phyloP scores from a whole-genome alignment of 345 rosid genomes.

The Citrus inodora region DNA sequence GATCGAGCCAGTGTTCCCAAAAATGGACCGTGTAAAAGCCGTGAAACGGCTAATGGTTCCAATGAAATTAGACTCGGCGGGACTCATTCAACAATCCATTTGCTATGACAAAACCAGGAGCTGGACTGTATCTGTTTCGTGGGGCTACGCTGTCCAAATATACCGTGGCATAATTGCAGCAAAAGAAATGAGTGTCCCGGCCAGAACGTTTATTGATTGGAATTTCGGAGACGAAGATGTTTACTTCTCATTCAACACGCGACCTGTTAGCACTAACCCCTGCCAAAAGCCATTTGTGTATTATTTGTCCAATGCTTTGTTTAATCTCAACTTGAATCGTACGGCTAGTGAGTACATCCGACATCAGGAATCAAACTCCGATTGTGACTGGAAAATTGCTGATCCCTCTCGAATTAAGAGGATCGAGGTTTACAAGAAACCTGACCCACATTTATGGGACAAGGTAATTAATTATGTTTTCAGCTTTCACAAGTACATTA shows the following conservation, averaged over 20 bases:
- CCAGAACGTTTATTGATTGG: conserved; percentile 65
- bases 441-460: conserved; percentile 43
- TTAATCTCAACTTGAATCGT: conserved; percentile 15
- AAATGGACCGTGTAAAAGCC: conserved; percentile 38
- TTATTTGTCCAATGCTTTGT: conserved; percentile 35
- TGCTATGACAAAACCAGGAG: conserved; percentile 50
- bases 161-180: conserved; percentile 44
- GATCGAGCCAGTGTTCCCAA: conserved; percentile 66
- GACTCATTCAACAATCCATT: conserved; percentile 60
- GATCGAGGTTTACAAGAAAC: conserved; percentile 41
- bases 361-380: conserved; percentile 10
- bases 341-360: conserved; percentile 46
- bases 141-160: conserved; percentile 81
- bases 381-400: conserved; percentile 40
- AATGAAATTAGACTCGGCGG: conserved; percentile 56
- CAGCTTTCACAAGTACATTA: neutral
- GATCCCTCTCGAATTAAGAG: conserved; percentile 32
- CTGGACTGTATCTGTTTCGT: conserved; percentile 74
- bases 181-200: conserved; percentile 49
- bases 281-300: conserved; percentile 61
- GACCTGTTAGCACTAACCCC: conserved; percentile 26
- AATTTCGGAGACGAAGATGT: conserved; percentile 25
- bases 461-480: conserved; percentile 26
- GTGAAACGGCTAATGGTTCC: conserved; percentile 40
- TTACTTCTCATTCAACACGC: conserved; percentile 54